These are phyloP conservation scores for Penicillium sp. DNA, from an alignment of 2,329 filamentous ascomycete species.

Conservation along the genomic window DNA sequence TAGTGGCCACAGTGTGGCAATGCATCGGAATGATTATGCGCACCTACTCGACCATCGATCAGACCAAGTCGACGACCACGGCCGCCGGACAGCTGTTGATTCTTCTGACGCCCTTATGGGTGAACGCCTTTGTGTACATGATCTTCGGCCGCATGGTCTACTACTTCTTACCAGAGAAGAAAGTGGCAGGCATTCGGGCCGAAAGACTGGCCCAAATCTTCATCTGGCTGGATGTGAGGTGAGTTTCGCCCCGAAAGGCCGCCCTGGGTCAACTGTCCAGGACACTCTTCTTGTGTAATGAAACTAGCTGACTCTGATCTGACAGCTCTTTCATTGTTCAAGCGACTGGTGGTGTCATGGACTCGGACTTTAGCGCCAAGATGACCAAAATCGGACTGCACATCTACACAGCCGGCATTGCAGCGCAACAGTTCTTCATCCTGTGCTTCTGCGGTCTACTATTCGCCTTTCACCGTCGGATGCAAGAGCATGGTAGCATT, in stretches of 20 bases:
- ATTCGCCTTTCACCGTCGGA: slow-evolving; percentile 2
- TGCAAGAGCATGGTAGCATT: background rate
- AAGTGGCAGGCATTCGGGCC: background rate
- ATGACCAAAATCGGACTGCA: slow-evolving; percentile 1
- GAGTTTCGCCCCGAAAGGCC: background rate
- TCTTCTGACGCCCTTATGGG: slow-evolving; percentile 3
- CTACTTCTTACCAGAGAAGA: slow-evolving; percentile 4
- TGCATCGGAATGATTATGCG: slow-evolving; percentile 1
- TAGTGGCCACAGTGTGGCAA: background rate
- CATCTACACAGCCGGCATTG: slow-evolving; percentile 5
- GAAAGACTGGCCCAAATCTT: slow-evolving; percentile 1
- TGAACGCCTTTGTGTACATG: slow-evolving; percentile 8
- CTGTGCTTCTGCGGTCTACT: background rate
- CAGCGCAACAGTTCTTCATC: slow-evolving; percentile 4
- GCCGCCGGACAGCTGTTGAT: background rate
- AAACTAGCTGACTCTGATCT: background rate
- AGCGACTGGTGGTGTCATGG: slow-evolving; percentile 6
- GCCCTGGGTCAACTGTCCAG: background rate
- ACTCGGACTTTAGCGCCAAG: slow-evolving; percentile 1
- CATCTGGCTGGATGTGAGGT: slow-evolving; percentile 5
- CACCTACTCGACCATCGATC: background rate
- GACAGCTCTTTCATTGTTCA: slow-evolving; percentile 6
- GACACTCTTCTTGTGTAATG: background rate
- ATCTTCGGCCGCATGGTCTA: slow-evolving; percentile 6
- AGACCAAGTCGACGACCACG: background rate